Conservation (phyloP, 805 yeast species). For the Wickerhamiella azymoides region DNA sequence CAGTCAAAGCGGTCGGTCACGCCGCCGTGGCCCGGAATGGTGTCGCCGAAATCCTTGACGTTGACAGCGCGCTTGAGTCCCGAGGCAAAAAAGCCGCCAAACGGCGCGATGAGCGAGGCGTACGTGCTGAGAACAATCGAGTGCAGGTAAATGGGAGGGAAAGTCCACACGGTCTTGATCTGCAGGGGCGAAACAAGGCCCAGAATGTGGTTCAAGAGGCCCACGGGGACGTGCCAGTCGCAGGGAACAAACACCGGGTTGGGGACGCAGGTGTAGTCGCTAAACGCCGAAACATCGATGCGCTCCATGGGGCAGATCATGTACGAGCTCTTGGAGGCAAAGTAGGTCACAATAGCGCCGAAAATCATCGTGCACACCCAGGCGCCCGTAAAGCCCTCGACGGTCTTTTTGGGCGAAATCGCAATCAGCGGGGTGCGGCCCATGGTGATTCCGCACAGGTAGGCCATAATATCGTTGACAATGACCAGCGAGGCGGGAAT, state of each 20-base stretch:
- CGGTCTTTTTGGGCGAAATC: slow-evolving; percentile 92
- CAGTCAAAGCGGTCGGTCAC: slow-evolving; percentile 96
- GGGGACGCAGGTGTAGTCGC: slow-evolving; percentile 58
- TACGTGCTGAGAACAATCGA: slow-evolving; percentile 76
- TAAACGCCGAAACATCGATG: slow-evolving; percentile 40
- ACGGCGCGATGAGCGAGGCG: slow-evolving; percentile 95
- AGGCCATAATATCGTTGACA: slow-evolving; percentile 91
- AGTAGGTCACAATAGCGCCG: slow-evolving; percentile 50
- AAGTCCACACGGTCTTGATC: slow-evolving; percentile 26
- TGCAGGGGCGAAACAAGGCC: slow-evolving; percentile 15
- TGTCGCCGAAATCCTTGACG: slow-evolving; percentile 94
- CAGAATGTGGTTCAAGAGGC: slow-evolving; percentile 11
- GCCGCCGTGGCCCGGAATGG: slow-evolving; percentile 99
- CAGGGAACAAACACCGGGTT: slow-evolving; percentile 85
- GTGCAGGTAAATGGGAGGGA: slow-evolving; percentile 86
- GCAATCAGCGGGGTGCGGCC: slow-evolving; percentile 86
- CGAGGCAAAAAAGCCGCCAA: slow-evolving; percentile 95
- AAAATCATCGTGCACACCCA: slow-evolving; percentile 84
- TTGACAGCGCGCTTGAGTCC: slow-evolving; percentile 96
- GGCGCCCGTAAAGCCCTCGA: slow-evolving; percentile 95
- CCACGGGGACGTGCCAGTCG: slow-evolving; percentile 55
- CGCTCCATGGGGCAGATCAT: slow-evolving; percentile 77
- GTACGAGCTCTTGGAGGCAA: slow-evolving; percentile 53
- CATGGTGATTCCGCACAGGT: slow-evolving; percentile 91
- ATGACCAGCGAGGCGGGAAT: slow-evolving; percentile 86